Evolutionary conservation across 192 early-diverging fungal species (phyloP), one percentile per base, ranked within the genome.

Genomic region (Coemansia sp.): DNA sequence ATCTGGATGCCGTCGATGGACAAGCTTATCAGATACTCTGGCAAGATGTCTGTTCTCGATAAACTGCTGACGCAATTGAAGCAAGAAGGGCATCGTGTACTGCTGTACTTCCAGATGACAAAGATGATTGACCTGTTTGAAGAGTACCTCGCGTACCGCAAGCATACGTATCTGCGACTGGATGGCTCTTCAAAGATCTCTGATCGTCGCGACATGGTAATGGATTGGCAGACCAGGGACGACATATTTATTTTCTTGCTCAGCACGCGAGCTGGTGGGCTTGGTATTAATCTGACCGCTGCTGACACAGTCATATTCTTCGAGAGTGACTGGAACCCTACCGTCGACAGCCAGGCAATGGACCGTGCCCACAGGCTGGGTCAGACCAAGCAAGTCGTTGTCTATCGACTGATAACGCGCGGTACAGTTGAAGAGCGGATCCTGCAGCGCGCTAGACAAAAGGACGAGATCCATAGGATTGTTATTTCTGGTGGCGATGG

Each of bases 391-490:
- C 91, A 92, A 75, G 93, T 94, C 13, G 91, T 90, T 8, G 93
- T 94, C 0, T 94, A 94, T 57, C 86, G 93, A 7, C 65, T 94
- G 43, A 89, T 94, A n/a, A 92, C 93, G 13, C 87, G 87, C 37
- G 87, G 88, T 8, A 93, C 93, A 0, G 90, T 94, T 32, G 93
- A 94, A 68, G 93, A 94, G 75, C 85, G 90, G 19, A 93, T 94
- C 44, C 70, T 93, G 49, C 83, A 88, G 72, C 87, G 93, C 20
- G 91, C 93, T 0, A 87, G 88, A 70, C 92, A 94, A 67, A 96
- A 96, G 84, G 93, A 95, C 75, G 90, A 96, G 71, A 95, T 95
- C 19, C 94, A 96, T 70, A 92, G 93, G 60, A 93, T 96, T 2
- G 94, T 96, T 44, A 95, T 96, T 65, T 90, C 92, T 16, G 94